These are phyloP conservation scores for Clitoria ternatea DNA, from an alignment of 306 rosid species.

Conservation along the genomic window DNA sequence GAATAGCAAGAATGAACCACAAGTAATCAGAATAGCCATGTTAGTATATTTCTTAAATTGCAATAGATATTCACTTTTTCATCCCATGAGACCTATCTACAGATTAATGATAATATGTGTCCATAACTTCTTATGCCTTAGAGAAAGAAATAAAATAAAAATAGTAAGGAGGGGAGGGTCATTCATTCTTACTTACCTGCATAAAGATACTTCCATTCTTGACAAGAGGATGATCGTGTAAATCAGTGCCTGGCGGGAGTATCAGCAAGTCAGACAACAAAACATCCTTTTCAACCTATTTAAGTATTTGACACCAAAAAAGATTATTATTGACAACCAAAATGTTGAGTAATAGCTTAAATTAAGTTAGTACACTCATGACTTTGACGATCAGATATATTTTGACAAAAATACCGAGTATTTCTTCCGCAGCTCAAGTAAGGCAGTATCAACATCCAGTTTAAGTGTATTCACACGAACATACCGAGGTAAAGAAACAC, in stretches of 20 bases:
- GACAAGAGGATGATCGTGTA: constrained; percentile 81
- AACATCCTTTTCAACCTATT: constrained; percentile 74
- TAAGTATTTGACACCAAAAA: constrained; percentile 13
- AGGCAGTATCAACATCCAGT: constrained; percentile 62
- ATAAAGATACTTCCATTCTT: constrained; percentile 73
- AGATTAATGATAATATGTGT: background rate
- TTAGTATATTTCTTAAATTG: background rate
- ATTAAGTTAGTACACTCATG: background rate
- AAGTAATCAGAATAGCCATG: background rate
- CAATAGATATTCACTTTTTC: background rate
- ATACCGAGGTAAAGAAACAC: constrained; percentile 59
- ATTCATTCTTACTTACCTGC: constrained; percentile 82
- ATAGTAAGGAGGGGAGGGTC: background rate
- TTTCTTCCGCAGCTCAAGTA: constrained; percentile 50
- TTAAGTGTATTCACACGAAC: constrained; percentile 92
- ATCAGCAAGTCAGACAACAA: constrained; percentile 70
- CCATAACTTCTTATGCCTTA: background rate
- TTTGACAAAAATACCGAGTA: constrained; percentile 42
- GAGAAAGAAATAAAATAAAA: background rate
- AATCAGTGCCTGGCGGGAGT: constrained; percentile 83
- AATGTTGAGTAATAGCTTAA: background rate
- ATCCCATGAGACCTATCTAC: background rate
- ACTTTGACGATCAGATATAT: background rate
- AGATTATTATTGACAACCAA: background rate
- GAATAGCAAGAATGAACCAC: background rate